These are phyloP conservation scores for Candida coleopterorum DNA, from an alignment of 805 yeast genomes.

Conservation along the genomic window DNA sequence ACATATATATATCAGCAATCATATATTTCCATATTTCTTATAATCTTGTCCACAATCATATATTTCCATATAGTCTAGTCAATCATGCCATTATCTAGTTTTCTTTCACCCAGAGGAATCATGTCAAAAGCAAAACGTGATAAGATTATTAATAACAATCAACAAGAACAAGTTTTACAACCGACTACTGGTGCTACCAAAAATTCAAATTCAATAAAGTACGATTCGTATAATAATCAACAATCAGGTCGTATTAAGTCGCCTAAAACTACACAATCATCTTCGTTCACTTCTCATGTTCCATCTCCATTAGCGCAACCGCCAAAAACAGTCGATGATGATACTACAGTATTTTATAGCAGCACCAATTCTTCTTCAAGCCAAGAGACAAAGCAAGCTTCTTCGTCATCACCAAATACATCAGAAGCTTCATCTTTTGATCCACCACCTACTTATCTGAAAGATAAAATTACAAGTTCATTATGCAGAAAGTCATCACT, in stretches of 20 bases:
- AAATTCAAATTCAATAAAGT: neutral
- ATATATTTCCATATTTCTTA: no score
- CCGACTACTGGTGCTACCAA: neutral
- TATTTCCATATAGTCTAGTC: no score
- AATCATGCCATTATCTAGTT: constrained; percentile 2
- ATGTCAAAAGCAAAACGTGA: neutral
- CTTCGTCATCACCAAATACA: neutral
- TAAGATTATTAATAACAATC: no score
- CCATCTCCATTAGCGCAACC: constrained; percentile 10
- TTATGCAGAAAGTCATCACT: constrained; percentile 11
- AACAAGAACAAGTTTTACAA: no score
- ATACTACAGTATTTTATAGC: neutral
- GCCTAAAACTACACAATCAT: no score
- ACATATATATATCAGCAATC: no score
- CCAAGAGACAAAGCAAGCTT: neutral
- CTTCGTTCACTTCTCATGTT: neutral
- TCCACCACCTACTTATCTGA: neutral
- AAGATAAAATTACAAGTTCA: constrained; percentile 4
- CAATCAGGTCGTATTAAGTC: no score
- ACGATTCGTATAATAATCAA: neutral
- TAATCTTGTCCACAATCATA: no score
- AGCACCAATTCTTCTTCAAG: constrained; percentile 1
- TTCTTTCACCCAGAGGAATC: constrained; percentile 2
- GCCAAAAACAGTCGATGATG: constrained; percentile 7
- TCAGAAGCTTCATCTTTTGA: constrained; percentile 6